phyloP scores from a whole-genome alignment of 2,329 filamentous ascomycete genomes.

The Fusarium nematophilum region DNA sequence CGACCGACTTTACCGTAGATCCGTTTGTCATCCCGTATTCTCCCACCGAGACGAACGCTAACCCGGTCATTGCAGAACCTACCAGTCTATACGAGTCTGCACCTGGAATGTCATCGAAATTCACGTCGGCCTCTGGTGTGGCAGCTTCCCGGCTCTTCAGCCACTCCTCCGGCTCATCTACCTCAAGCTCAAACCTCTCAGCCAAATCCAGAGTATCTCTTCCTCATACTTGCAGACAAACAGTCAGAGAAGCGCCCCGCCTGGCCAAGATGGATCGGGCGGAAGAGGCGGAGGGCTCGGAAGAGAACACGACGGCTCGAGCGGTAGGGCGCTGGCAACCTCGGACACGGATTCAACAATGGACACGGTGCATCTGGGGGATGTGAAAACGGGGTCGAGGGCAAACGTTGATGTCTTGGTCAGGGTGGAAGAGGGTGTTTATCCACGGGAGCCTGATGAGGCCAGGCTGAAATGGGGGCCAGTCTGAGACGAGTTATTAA shows the following conservation, averaged over 20 bases:
- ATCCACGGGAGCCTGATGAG: neutral
- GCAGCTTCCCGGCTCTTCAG: slow-evolving; percentile 54
- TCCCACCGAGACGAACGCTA: neutral
- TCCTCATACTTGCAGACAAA: too few relatives aligned
- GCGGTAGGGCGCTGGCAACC: slow-evolving; percentile 7
- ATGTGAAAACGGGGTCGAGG: slow-evolving; percentile 6
- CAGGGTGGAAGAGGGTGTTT: slow-evolving; percentile 15
- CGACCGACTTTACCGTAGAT: slow-evolving; percentile 43
- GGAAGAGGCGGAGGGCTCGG: slow-evolving; percentile 14
- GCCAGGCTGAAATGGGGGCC: slow-evolving; percentile 18
- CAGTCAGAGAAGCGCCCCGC: slow-evolving; percentile 9
- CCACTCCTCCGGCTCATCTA: slow-evolving; percentile 47
- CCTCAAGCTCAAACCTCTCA: slow-evolving; percentile 20
- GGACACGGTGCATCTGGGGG: slow-evolving; percentile 16
- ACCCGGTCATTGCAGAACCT: slow-evolving; percentile 43
- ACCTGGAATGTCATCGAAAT: slow-evolving; percentile 55
- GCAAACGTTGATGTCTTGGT: slow-evolving; percentile 16
- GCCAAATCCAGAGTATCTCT: slow-evolving; percentile 26
- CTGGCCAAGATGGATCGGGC: slow-evolving; percentile 8
- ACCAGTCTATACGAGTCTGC: slow-evolving; percentile 48
- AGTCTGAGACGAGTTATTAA: neutral
- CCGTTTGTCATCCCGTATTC: slow-evolving; percentile 40
- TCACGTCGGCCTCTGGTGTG: slow-evolving; percentile 55
- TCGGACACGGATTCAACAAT: slow-evolving; percentile 15
- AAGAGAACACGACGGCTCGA: slow-evolving; percentile 5